A percentile compares a stretch with the other conserved stretches of the same genome.
Evolutionary conservation across 352 stramenopile genomes (phyloP).

Genomic region (Pythium monospermum): DNA sequence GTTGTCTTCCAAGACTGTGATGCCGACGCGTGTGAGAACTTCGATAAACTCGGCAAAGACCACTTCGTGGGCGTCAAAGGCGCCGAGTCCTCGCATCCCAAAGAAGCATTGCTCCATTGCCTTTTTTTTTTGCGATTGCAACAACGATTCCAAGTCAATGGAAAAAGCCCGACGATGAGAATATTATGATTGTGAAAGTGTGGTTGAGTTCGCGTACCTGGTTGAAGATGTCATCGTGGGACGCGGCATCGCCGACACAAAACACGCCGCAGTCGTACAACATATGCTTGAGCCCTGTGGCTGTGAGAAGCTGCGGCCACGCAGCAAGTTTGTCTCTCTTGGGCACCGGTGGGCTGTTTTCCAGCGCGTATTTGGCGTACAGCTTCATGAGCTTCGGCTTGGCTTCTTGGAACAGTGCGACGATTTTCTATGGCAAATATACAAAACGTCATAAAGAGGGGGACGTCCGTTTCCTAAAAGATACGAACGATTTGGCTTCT

Average conservation of each 20-base stretch:
- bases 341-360: slow-evolving; percentile 15
- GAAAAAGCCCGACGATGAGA: too few relatives aligned
- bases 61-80: slow-evolving; percentile 35
- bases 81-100: slow-evolving; percentile 31
- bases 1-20: slow-evolving; percentile 54
- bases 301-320: slow-evolving; percentile 48
- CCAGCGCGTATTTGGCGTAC: slow-evolving; percentile 60
- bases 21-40: slow-evolving; percentile 53
- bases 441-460: background rate
- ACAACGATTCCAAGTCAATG: background rate
- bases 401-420: slow-evolving; percentile 62
- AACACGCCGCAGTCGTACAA: slow-evolving; percentile 79
- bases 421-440: slow-evolving; percentile 37
- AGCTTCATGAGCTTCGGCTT: slow-evolving; percentile 72
- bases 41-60: slow-evolving; percentile 79
- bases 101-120: slow-evolving; percentile 63
- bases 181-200: too few relatives aligned
- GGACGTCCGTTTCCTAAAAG: too few relatives aligned
- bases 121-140: background rate
- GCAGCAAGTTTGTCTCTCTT: slow-evolving; percentile 7
- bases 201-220: too few relatives aligned
- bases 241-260: slow-evolving; percentile 46
- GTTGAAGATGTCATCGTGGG: slow-evolving; percentile 55
- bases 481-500: too few relatives aligned
- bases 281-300: slow-evolving; percentile 47